Percentiles rank a stretch among this genome's conserved stretches.
phyloP scores from a whole-genome alignment of 2,329 filamentous ascomycete genomes.

The Fusarium keratoplasticum region DNA sequence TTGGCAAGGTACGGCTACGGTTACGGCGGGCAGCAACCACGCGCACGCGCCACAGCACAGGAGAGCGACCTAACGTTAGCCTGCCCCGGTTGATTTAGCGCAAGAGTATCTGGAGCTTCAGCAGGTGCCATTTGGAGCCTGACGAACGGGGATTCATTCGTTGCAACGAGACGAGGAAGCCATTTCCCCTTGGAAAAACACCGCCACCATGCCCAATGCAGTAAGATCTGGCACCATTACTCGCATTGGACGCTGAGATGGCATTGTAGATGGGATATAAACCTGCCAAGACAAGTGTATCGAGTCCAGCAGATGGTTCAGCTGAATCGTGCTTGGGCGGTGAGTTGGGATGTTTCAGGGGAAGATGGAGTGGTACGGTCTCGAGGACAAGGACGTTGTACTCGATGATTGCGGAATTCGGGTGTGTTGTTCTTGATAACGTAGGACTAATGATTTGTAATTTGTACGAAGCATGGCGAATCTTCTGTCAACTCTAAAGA shows the following conservation, averaged over 20 bases:
- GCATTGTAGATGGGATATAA: not conserved
- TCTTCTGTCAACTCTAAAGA: not conserved
- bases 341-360: not conserved
- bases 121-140: not conserved
- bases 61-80: not conserved
- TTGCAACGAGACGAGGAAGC: conserved; percentile 1
- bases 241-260: not conserved
- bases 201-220: not conserved
- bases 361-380: conserved; percentile 1
- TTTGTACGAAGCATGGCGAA: not conserved
- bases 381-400: conserved; percentile 1
- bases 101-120: conserved; percentile 13
- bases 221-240: not conserved
- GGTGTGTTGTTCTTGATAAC: not conserved
- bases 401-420: not conserved
- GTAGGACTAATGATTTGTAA: not conserved
- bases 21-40: conserved; percentile 24
- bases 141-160: conserved; percentile 4
- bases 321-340: not conserved
- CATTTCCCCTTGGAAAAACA: not conserved
- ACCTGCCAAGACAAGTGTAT: not conserved
- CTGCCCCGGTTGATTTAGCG: conserved; percentile 20
- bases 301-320: not conserved
- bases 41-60: conserved; percentile 30
- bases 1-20: conserved; percentile 5